These are phyloP conservation scores for Triangularia setosa DNA, from an alignment of 2,329 filamentous ascomycete genomes.

Conservation along the genomic window DNA sequence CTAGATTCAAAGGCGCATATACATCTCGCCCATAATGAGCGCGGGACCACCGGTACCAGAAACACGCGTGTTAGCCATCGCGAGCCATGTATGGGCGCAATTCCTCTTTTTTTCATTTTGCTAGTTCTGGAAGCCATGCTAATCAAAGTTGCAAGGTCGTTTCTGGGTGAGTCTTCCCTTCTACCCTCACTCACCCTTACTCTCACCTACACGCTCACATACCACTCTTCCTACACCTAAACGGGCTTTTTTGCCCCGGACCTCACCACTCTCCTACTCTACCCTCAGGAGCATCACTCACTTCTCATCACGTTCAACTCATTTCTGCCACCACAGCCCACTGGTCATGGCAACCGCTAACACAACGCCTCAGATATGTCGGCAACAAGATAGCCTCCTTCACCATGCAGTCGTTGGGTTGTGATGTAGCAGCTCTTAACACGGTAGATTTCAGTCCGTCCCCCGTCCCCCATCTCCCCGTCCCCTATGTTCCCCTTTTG, in stretches of 20 bases:
- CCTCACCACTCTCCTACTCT: neutral
- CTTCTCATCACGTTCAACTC: neutral
- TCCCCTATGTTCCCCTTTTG: too few relatives aligned
- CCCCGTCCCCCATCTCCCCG: too few relatives aligned
- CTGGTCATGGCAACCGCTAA: neutral
- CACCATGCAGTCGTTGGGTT: conserved; percentile 88
- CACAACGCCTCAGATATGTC: conserved; percentile 56
- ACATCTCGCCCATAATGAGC: neutral
- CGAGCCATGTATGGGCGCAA: conserved; percentile 79
- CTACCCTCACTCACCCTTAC: neutral
- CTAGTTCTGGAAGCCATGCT: conserved; percentile 8
- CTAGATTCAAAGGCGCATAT: neutral
- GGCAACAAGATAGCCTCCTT: conserved; percentile 97
- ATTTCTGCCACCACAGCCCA: neutral
- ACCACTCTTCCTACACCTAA: too few relatives aligned
- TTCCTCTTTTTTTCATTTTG: neutral
- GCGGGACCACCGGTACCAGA: conserved; percentile 47
- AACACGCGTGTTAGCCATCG: conserved; percentile 75
- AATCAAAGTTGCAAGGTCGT: conserved; percentile 53
- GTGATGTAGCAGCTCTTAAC: conserved; percentile 89
- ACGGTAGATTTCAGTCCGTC: conserved; percentile 87
- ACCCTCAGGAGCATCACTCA: neutral
- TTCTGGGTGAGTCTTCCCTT: conserved; percentile 59
- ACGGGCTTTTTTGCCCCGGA: too few relatives aligned
- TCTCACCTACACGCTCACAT: neutral